Evolutionary conservation across 2,329 filamentous ascomycete species (phyloP).

Genomic region (Colletotrichum cordylinicola): DNA sequence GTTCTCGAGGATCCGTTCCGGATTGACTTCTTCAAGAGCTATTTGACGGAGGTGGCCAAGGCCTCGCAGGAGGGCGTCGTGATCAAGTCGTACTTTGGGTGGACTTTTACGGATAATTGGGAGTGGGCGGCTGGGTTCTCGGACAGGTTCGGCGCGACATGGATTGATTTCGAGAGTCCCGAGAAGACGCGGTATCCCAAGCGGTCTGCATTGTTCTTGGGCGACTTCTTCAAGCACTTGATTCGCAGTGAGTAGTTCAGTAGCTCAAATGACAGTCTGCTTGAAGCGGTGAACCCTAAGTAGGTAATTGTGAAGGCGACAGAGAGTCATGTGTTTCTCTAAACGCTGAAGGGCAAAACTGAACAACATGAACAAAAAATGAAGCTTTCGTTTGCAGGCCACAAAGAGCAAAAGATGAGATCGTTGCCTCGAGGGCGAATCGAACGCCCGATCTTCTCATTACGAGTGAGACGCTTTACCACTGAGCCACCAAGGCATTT

Average conservation of each 20-base stretch:
- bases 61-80: slow-evolving; percentile 42
- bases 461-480: slow-evolving; percentile 24
- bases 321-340: not conserved
- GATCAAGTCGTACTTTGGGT: slow-evolving; percentile 45
- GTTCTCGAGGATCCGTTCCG: slow-evolving; percentile 42
- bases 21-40: slow-evolving; percentile 42
- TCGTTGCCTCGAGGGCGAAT: slow-evolving; percentile 21
- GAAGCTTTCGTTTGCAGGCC: not conserved
- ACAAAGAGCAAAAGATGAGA: not conserved
- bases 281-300: not conserved
- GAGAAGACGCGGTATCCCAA: slow-evolving; percentile 41
- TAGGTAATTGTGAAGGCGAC: not conserved
- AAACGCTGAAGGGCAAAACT: not conserved
- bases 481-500: slow-evolving; percentile 21
- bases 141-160: slow-evolving; percentile 44
- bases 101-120: slow-evolving; percentile 50
- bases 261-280: not conserved
- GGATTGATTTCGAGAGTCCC: slow-evolving; percentile 42
- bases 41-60: slow-evolving; percentile 41
- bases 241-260: slow-evolving; percentile 17
- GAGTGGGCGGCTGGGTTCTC: slow-evolving; percentile 48
- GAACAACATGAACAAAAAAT: not conserved
- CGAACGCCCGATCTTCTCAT: slow-evolving; percentile 24
- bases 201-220: slow-evolving; percentile 33
- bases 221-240: slow-evolving; percentile 33